Percentiles rank a stretch among this genome's conserved stretches.
Conservation (phyloP, 768 basidiomycete species). For the Coprinopsis sp. region DNA sequence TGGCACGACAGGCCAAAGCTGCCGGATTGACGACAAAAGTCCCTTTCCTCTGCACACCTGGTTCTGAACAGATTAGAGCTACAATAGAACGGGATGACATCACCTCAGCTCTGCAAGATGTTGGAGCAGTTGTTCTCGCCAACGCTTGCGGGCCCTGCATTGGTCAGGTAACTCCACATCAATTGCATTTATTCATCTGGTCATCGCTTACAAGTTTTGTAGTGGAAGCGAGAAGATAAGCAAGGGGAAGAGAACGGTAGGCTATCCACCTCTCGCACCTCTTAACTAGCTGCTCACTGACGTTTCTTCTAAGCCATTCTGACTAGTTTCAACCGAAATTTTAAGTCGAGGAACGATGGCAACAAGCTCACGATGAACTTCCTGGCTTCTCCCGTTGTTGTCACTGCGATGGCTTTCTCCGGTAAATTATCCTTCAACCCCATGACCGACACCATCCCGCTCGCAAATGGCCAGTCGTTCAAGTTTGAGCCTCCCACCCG, state of each 20-base stretch:
- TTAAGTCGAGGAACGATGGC: conserved; percentile 94
- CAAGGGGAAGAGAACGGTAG: conserved; percentile 87
- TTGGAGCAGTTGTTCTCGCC: conserved; percentile 92
- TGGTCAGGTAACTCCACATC: conserved; percentile 70
- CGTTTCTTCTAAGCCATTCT: conserved; percentile 65
- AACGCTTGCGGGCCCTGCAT: conserved; percentile 99
- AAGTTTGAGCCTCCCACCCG: conserved; percentile 82
- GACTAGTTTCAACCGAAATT: conserved; percentile 91
- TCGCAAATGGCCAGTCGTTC: conserved; percentile 74
- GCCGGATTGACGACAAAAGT: conserved; percentile 80
- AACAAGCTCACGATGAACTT: conserved; percentile 96
- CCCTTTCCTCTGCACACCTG: conserved; percentile 84
- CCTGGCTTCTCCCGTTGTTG: conserved; percentile 92
- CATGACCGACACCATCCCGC: conserved; percentile 61
- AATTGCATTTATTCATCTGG: not conserved
- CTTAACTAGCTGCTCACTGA: not conserved
- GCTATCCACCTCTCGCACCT: conserved; percentile 13
- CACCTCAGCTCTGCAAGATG: conserved; percentile 73
- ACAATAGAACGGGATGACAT: conserved; percentile 95
- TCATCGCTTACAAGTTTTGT: conserved; percentile 7
- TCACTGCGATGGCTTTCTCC: conserved; percentile 96
- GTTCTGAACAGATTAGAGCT: conserved; percentile 94
- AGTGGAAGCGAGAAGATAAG: conserved; percentile 93
- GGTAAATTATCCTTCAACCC: conserved; percentile 95
- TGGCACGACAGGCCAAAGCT: conserved; percentile 83